Evolutionary conservation across 441 rosid species (phyloP).

Genomic region (Isatis lusitanica): DNA sequence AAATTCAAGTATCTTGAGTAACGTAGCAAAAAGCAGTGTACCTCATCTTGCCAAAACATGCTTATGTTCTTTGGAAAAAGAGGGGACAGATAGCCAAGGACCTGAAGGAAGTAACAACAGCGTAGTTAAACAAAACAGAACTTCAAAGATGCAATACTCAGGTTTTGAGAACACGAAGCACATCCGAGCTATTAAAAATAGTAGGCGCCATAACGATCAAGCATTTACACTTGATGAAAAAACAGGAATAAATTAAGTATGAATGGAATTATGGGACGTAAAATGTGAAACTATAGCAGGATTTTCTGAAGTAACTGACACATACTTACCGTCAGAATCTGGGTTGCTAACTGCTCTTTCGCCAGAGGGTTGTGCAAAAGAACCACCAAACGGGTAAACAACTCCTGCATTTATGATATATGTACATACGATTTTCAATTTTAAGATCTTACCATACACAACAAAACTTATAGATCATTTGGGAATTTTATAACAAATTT

Average conservation of each 20-base stretch:
- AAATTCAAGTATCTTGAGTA: conserved; percentile 21
- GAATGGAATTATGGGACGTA: neutral
- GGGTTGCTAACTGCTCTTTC: conserved; percentile 86
- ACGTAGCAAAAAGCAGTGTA: conserved; percentile 41
- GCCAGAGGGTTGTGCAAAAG: conserved; percentile 94
- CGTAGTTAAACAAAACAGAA: conserved; percentile 16
- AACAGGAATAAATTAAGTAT: neutral
- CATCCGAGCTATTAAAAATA: conserved; percentile 12
- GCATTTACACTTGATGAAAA: conserved; percentile 2
- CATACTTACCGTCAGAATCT: conserved; percentile 80
- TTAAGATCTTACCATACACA: conserved; percentile 18
- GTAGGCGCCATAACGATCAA: conserved; percentile 10
- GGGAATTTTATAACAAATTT: conserved; percentile 16
- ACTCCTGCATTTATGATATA: conserved; percentile 55
- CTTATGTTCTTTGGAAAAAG: conserved; percentile 82
- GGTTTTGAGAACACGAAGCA: conserved; percentile 2
- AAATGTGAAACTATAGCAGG: conserved; percentile 11
- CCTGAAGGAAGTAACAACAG: conserved; percentile 52
- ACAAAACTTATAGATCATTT: conserved; percentile 23
- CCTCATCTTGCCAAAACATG: conserved; percentile 99
- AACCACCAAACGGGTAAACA: conserved; percentile 93
- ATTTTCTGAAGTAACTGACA: conserved; percentile 13
- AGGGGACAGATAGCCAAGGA: conserved; percentile 87
- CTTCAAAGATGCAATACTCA: conserved; percentile 11
- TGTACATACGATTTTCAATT: conserved; percentile 12